Conservation (phyloP, 1,139 yeast species). For the Suhomyces wounanorum region DNA sequence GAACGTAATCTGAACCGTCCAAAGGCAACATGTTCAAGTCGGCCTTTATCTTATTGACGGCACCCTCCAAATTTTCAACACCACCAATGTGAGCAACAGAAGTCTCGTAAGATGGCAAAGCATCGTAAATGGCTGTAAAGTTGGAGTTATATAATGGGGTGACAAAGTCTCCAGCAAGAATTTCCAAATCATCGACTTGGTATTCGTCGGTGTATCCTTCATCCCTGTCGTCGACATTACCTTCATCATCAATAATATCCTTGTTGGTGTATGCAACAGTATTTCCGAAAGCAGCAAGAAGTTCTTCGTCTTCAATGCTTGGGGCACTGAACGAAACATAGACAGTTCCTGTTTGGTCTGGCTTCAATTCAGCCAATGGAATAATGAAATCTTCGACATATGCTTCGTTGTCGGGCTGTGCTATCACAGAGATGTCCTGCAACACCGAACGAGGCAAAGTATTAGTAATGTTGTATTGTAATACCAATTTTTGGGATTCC, state of each 20-base stretch:
- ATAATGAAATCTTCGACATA: conserved; percentile 72
- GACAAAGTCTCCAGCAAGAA: conserved; percentile 82
- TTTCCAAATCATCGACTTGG: conserved; percentile 77
- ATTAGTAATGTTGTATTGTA: conserved; percentile 84
- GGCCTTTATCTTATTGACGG: conserved; percentile 49
- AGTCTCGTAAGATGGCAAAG: conserved; percentile 46
- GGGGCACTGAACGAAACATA: conserved; percentile 78
- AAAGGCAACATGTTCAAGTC: conserved; percentile 78
- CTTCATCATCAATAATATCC: conserved; percentile 77
- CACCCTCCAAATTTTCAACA: conserved; percentile 35
- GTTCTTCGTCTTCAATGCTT: conserved; percentile 37
- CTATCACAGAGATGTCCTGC: conserved; percentile 75
- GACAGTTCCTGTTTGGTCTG: conserved; percentile 70
- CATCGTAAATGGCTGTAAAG: conserved; percentile 76
- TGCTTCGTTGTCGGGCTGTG: conserved; percentile 62
- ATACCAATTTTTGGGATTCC: conserved; percentile 66
- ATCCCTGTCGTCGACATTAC: conserved; percentile 65
- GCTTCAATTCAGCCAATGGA: conserved; percentile 71
- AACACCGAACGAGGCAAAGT: conserved; percentile 78
- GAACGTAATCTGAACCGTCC: conserved; percentile 73
- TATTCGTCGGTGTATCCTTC: conserved; percentile 95
- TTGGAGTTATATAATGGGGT: conserved; percentile 76
- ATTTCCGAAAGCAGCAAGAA: conserved; percentile 63
- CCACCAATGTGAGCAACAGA: conserved; percentile 43
- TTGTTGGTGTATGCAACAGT: conserved; percentile 74